Conservation (phyloP, 139 green algal species). For the Chlorella vulgaris region DNA sequence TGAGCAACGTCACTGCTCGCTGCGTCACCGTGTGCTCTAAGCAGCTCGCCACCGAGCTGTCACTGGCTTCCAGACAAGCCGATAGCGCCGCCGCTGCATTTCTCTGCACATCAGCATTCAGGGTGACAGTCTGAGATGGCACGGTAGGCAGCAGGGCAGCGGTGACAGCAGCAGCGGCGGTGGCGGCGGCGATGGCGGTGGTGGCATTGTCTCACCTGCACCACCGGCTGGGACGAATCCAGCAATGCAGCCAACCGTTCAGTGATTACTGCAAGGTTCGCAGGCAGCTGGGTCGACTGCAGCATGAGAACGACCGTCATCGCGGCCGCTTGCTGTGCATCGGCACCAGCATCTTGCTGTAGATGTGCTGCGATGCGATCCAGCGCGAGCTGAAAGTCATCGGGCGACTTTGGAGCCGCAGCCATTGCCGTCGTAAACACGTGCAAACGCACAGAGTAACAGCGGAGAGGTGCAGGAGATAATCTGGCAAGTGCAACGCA, state of each 20-base stretch:
- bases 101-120: not conserved
- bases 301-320: conserved; percentile 14
- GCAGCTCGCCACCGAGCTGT: conserved; percentile 8
- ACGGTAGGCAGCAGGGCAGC: not conserved
- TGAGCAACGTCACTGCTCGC: not conserved
- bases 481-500: not conserved
- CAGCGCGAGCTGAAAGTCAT: not conserved
- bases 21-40: conserved; percentile 11
- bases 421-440: not conserved
- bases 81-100: conserved; percentile 31
- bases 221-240: not conserved
- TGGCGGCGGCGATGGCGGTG: too few species aligned
- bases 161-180: too few species aligned
- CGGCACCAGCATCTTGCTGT: not conserved
- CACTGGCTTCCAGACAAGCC: conserved; percentile 9
- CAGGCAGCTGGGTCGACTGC: not conserved
- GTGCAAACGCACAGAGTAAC: too few species aligned
- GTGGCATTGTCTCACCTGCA: not conserved
- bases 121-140: not conserved
- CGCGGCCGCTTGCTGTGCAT: not conserved
- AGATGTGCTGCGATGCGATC: not conserved
- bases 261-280: not conserved
- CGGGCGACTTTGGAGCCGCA: not conserved
- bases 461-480: too few species aligned
- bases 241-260: not conserved